phyloP scores from a whole-genome alignment of 148 eudicot genomes.

The Cornus florida region DNA sequence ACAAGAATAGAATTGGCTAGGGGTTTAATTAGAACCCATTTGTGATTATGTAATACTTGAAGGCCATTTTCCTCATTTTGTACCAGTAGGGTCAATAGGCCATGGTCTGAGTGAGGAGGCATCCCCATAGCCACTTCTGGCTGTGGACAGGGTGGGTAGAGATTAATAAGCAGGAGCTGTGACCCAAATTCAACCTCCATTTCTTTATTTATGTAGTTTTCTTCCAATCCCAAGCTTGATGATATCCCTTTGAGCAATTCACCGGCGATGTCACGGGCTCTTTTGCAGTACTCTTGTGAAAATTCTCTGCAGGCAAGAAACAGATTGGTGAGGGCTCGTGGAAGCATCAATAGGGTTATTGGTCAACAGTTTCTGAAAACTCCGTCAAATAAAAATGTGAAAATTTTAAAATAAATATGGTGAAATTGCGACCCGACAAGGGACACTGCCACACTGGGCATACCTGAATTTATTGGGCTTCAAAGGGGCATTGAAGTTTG shows the following conservation, averaged over 20 bases:
- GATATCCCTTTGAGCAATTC: slow-evolving; percentile 18
- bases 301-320: slow-evolving; percentile 15
- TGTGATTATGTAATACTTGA: slow-evolving; percentile 23
- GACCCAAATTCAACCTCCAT: slow-evolving; percentile 21
- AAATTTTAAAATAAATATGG: too few species aligned
- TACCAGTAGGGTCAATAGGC: slow-evolving; percentile 31
- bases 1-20: slow-evolving; percentile 26
- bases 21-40: slow-evolving; percentile 18
- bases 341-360: too few species aligned
- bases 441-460: too few species aligned
- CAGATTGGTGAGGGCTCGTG: too few species aligned
- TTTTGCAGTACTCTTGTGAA: slow-evolving; percentile 13
- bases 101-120: slow-evolving; percentile 33
- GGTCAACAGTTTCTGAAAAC: too few species aligned
- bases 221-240: slow-evolving; percentile 19
- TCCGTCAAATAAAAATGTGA: too few species aligned
- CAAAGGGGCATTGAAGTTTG: not conserved
- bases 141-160: slow-evolving; percentile 33
- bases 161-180: slow-evolving; percentile 23
- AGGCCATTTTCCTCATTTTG: slow-evolving; percentile 25
- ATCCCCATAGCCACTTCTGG: slow-evolving; percentile 28
- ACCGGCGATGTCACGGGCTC: slow-evolving; percentile 2
- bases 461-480: slow-evolving; percentile 4
- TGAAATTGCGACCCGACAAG: too few species aligned
- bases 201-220: slow-evolving; percentile 11